Evolutionary conservation across 2,329 filamentous ascomycete genomes (phyloP).

Genomic region (Stagonosporopsis chrysanthemi): DNA sequence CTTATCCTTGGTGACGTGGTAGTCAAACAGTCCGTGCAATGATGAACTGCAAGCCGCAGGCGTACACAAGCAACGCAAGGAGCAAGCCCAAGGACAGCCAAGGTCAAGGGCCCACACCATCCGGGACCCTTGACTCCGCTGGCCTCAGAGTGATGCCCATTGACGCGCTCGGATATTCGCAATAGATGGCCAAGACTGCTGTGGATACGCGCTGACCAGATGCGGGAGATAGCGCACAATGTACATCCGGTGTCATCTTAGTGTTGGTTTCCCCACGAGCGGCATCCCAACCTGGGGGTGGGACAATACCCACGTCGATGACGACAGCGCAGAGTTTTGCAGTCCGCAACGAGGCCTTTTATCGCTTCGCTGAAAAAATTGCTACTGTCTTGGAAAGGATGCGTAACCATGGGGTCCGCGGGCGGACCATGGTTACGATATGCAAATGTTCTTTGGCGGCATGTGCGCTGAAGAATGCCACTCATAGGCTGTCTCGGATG

Average conservation of each 20-base stretch:
- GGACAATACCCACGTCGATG: constrained; percentile 15
- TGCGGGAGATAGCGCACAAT: constrained; percentile 26
- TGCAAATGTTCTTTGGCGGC: constrained; percentile 11
- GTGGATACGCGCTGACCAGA: constrained; percentile 23
- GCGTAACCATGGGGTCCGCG: constrained; percentile 24
- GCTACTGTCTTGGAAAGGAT: constrained; percentile 16
- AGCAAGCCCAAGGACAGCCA: constrained; percentile 45
- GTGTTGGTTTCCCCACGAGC: constrained; percentile 23
- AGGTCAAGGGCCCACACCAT: constrained; percentile 34
- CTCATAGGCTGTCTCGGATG: constrained; percentile 20
- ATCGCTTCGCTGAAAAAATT: constrained; percentile 4
- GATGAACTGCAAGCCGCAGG: constrained; percentile 35
- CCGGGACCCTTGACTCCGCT: constrained; percentile 40
- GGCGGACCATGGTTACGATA: constrained; percentile 26
- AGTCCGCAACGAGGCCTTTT: neutral
- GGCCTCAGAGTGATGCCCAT: constrained; percentile 36
- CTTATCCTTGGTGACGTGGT: constrained; percentile 45
- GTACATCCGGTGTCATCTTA: constrained; percentile 25
- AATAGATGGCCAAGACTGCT: constrained; percentile 28
- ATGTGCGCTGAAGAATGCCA: constrained; percentile 17
- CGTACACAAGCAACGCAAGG: constrained; percentile 49
- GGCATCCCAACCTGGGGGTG: constrained; percentile 7
- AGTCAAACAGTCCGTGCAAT: constrained; percentile 43
- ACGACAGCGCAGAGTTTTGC: constrained; percentile 1
- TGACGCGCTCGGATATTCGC: constrained; percentile 28